Percentiles rank a stretch among this genome's conserved stretches.
These are phyloP conservation scores for Cercospora berteroae DNA, from an alignment of 2,329 filamentous ascomycete species.

Conservation along the genomic window DNA sequence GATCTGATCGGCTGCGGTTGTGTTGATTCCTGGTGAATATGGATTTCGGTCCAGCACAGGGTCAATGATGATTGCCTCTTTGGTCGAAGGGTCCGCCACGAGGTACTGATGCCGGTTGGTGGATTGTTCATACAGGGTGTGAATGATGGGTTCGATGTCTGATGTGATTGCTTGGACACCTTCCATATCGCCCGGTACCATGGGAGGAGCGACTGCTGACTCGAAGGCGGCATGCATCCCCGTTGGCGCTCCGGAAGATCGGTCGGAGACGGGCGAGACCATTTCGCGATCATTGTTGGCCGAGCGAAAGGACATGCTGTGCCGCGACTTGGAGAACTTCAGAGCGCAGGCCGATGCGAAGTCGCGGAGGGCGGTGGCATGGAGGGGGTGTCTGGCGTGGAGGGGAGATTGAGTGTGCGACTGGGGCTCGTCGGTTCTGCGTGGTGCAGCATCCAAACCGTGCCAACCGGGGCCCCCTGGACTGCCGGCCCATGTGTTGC, in stretches of 20 bases:
- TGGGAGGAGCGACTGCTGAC: background rate
- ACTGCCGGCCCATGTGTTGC: background rate
- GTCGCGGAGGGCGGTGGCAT: constrained; percentile 3
- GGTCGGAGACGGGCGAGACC: constrained; percentile 10
- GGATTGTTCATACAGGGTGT: constrained; percentile 39
- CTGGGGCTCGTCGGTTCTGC: constrained; percentile 1
- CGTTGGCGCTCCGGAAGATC: background rate
- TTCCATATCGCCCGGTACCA: background rate
- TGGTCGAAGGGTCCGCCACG: constrained; percentile 54
- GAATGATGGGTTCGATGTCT: constrained; percentile 30
- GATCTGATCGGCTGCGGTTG: constrained; percentile 53
- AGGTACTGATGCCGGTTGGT: constrained; percentile 62
- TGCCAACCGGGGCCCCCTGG: constrained; percentile 1
- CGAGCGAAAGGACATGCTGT: constrained; percentile 4
- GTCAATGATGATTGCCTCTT: constrained; percentile 58
- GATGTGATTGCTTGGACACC: constrained; percentile 7
- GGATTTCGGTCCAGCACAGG: constrained; percentile 56
- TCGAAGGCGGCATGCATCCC: background rate
- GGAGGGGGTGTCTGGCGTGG: constrained; percentile 7
- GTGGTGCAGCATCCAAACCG: background rate
- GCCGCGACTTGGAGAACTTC: background rate
- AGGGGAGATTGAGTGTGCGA: constrained; percentile 14
- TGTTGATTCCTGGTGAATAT: constrained; percentile 46
- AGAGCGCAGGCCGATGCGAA: background rate
- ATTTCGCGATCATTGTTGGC: constrained; percentile 3